These are phyloP conservation scores for Zoysia matrella DNA, from an alignment of 202 grass and related monocot genomes.

Conservation along the genomic window DNA sequence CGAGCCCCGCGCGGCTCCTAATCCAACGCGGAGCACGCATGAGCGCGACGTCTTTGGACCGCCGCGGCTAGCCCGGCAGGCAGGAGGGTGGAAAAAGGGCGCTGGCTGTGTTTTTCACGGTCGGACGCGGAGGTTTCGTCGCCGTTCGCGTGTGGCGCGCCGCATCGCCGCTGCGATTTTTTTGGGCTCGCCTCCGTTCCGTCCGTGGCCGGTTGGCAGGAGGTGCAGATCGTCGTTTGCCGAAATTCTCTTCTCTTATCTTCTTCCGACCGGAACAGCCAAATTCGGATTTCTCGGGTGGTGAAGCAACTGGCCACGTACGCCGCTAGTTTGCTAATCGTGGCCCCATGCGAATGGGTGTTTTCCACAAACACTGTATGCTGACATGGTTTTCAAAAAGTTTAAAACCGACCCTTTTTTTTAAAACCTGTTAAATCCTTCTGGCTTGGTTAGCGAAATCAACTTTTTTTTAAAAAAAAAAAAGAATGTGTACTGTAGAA, in stretches of 20 bases:
- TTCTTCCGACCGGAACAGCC: background rate
- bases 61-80: background rate
- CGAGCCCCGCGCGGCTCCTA: background rate
- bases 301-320: background rate
- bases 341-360: background rate
- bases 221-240: too few species aligned
- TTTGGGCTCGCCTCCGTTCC: background rate
- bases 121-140: background rate
- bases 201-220: too few species aligned
- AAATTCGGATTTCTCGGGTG: background rate
- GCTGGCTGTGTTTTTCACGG: slow-evolving; percentile 8
- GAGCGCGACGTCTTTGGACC: slow-evolving; percentile 33
- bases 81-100: too few species aligned
- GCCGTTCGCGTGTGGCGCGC: background rate
- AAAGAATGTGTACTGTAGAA: too few species aligned
- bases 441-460: too few species aligned
- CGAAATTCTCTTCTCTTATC: background rate
- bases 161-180: background rate
- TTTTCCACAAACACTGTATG: too few species aligned
- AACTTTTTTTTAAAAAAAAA: too few species aligned
- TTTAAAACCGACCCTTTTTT: too few species aligned
- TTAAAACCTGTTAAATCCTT: too few species aligned
- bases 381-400: too few species aligned
- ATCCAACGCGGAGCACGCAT: background rate
- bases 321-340: background rate